phyloP scores from a whole-genome alignment of 192 early-diverging fungal genomes.

The Linnemannia exigua region DNA sequence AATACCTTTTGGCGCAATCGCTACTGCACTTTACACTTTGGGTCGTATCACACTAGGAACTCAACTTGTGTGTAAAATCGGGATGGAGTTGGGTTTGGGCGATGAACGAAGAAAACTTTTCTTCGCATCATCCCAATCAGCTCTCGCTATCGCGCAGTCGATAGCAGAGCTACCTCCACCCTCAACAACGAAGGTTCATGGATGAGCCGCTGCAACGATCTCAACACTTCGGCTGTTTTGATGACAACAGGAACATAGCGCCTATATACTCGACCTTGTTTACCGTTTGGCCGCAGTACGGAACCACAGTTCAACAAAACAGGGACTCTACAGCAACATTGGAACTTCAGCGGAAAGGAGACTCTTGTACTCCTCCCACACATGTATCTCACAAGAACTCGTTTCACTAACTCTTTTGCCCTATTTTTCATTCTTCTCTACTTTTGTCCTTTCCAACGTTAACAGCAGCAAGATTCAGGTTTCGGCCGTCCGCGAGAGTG shows the following conservation, averaged over 20 bases:
- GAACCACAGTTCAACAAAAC: neutral
- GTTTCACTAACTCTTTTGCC: conserved; percentile 29
- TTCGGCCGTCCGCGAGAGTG: conserved; percentile 88
- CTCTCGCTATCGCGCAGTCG: neutral
- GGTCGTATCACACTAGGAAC: neutral
- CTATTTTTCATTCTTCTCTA: neutral
- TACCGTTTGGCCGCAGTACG: neutral
- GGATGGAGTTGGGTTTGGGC: neutral
- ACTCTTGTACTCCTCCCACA: neutral
- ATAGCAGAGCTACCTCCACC: neutral
- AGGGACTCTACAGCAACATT: neutral
- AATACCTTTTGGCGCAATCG: neutral
- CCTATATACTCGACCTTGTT: neutral
- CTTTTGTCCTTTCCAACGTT: conserved; percentile 23
- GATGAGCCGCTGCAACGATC: neutral
- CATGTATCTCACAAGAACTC: neutral
- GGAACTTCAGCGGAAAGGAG: neutral
- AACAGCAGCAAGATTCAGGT: conserved; percentile 86
- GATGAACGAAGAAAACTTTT: neutral
- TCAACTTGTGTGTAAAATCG: neutral
- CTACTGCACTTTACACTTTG: neutral
- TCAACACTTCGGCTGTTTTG: neutral
- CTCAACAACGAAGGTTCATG: neutral
- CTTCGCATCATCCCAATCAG: neutral
- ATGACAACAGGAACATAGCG: neutral